These are phyloP conservation scores for Colletotrichum paranaense DNA, from an alignment of 2,329 filamentous ascomycete species.

Conservation along the genomic window DNA sequence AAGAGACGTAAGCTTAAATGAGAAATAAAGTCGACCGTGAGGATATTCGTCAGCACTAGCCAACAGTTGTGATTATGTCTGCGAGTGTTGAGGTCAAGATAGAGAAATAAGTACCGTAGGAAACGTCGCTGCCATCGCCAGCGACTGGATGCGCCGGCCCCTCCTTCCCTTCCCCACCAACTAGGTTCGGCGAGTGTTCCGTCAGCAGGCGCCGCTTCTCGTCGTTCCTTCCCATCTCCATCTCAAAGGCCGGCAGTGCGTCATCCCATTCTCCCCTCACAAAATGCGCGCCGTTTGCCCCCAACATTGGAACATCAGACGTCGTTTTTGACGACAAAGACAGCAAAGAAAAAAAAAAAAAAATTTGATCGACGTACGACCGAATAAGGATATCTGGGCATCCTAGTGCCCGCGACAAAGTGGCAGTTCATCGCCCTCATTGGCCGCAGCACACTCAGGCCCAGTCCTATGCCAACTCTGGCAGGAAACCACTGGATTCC, in stretches of 20 bases:
- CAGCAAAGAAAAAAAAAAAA: background rate
- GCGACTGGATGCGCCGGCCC: background rate
- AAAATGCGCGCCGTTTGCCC: background rate
- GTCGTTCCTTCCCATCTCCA: background rate
- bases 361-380: slow-evolving; percentile 6
- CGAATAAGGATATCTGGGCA: slow-evolving; percentile 25
- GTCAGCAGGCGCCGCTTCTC: slow-evolving; percentile 14
- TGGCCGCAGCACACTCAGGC: slow-evolving; percentile 18
- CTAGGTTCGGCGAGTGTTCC: background rate
- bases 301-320: background rate
- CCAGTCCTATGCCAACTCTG: slow-evolving; percentile 16
- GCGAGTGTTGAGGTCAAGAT: background rate
- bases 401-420: slow-evolving; percentile 27
- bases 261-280: slow-evolving; percentile 4
- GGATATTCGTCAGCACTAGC: slow-evolving; percentile 24
- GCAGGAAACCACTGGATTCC: slow-evolving; percentile 30
- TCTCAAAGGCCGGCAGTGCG: background rate
- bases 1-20: slow-evolving; percentile 3
- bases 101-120: background rate
- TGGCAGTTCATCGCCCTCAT: slow-evolving; percentile 12
- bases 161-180: background rate
- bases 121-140: background rate
- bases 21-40: background rate
- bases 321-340: background rate
- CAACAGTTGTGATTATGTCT: background rate